phyloP scores from a whole-genome alignment of 306 rosid species.

The Quercus agrifolia region DNA sequence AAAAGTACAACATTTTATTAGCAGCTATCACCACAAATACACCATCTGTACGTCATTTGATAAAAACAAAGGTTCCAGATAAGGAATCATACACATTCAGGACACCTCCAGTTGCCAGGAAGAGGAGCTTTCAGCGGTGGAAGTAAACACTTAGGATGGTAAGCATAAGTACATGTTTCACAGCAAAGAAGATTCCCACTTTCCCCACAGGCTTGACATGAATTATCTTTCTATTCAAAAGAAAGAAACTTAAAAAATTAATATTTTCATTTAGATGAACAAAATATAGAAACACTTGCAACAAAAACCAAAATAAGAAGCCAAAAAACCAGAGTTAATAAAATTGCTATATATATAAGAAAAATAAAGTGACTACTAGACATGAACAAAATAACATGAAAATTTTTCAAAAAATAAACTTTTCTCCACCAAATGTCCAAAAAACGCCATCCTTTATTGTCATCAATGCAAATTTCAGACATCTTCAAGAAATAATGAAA shows the following conservation, averaged over 20 bases:
- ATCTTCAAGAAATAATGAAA: not conserved
- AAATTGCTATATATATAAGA: not conserved
- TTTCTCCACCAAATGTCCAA: not conserved
- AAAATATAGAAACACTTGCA: not conserved
- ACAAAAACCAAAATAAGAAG: not conserved
- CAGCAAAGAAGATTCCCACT: constrained; percentile 69
- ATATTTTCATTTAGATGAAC: not conserved
- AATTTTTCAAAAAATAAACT: not conserved
- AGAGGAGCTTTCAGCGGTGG: constrained; percentile 68
- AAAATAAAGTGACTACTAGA: not conserved
- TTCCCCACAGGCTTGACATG: constrained; percentile 96
- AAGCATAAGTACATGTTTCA: constrained; percentile 81
- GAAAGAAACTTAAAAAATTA: not conserved
- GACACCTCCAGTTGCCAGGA: constrained; percentile 85
- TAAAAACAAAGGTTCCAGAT: constrained; percentile 7
- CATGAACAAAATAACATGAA: not conserved
- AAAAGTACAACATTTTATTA: constrained; percentile 19
- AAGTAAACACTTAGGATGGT: constrained; percentile 83
- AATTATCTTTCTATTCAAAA: constrained; percentile 69
- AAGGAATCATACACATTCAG: constrained; percentile 82
- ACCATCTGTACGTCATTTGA: constrained; percentile 4
- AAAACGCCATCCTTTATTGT: not conserved
- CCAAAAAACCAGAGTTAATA: not conserved
- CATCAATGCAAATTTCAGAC: not conserved
- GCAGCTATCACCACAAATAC: constrained; percentile 13